Evolutionary conservation across 768 basidiomycete genomes (phyloP).

Genomic region (Tephrocybe sp.): DNA sequence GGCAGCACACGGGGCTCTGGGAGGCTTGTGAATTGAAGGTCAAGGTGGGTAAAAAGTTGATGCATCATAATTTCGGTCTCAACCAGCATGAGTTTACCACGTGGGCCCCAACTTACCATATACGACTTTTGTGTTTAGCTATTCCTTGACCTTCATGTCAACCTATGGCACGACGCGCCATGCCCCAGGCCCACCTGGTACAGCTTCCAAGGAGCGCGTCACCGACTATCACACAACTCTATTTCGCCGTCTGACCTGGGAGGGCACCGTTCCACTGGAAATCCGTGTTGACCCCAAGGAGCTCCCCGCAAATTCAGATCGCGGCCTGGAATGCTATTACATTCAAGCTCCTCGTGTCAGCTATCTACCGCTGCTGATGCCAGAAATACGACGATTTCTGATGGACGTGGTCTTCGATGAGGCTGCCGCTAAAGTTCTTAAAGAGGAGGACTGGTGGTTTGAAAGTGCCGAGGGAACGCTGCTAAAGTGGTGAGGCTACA

Average conservation of each 20-base stretch:
- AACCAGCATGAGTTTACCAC: not conserved
- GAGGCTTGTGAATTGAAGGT: too few species aligned
- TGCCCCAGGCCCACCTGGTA: constrained; percentile 32
- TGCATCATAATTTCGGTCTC: too few species aligned
- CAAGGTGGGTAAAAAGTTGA: too few species aligned
- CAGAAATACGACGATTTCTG: constrained; percentile 85
- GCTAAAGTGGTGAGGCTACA: constrained; percentile 76
- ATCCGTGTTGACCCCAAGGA: constrained; percentile 88
- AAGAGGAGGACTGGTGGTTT: constrained; percentile 98
- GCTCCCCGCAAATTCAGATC: constrained; percentile 87
- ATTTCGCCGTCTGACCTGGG: constrained; percentile 89
- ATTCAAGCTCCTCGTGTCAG: constrained; percentile 88
- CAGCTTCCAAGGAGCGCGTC: constrained; percentile 34
- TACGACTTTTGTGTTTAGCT: not conserved
- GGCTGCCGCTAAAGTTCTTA: constrained; percentile 66
- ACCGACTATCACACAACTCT: constrained; percentile 68
- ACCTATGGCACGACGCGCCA: constrained; percentile 54
- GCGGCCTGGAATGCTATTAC: constrained; percentile 88
- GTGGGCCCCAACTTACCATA: not conserved
- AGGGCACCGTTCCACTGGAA: constrained; percentile 87
- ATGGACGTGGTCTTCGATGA: constrained; percentile 94
- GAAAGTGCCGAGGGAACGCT: constrained; percentile 82
- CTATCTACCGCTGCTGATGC: constrained; percentile 89
- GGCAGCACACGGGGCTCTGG: too few species aligned
- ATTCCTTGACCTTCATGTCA: constrained; percentile 37